Conservation (phyloP, 306 rosid genomes). For the Heteromeles arbutifolia region DNA sequence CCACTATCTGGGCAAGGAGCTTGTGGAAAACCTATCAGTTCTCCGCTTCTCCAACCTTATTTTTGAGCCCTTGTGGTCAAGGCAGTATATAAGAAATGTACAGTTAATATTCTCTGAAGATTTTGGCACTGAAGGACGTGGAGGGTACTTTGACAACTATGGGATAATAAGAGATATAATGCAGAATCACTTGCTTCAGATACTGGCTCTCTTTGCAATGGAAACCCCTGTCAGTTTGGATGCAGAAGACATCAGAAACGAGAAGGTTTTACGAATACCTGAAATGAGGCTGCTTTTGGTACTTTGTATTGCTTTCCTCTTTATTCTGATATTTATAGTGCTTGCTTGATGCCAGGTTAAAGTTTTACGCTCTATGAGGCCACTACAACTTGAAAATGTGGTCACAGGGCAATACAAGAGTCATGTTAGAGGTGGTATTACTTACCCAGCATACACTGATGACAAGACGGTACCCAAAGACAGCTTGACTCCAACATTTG, state of each 20-base stretch:
- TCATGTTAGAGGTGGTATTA: constrained; percentile 68
- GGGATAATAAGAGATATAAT: constrained; percentile 91
- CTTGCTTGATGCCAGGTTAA: constrained; percentile 56
- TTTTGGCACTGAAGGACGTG: constrained; percentile 98
- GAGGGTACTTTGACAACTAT: constrained; percentile 88
- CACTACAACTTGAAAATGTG: constrained; percentile 54
- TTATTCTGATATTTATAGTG: neutral
- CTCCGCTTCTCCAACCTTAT: constrained; percentile 91
- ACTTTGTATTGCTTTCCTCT: neutral
- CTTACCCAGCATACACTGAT: constrained; percentile 68
- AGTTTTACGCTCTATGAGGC: constrained; percentile 88
- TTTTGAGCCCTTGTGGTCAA: constrained; percentile 89
- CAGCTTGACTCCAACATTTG: constrained; percentile 91
- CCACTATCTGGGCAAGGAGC: constrained; percentile 92
- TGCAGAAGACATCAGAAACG: constrained; percentile 92
- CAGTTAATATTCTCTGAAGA: constrained; percentile 88
- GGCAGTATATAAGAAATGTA: constrained; percentile 88
- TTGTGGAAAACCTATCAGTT: constrained; percentile 88
- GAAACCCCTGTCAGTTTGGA: constrained; percentile 94
- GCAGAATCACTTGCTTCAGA: constrained; percentile 95
- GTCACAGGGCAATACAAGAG: constrained; percentile 78
- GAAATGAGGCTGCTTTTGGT: neutral
- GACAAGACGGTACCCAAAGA: constrained; percentile 77
- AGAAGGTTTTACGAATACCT: constrained; percentile 49
- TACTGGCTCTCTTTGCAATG: constrained; percentile 92